Conservation (phyloP, 2,329 filamentous ascomycete genomes). For the Sodiomyces alkalinus region DNA sequence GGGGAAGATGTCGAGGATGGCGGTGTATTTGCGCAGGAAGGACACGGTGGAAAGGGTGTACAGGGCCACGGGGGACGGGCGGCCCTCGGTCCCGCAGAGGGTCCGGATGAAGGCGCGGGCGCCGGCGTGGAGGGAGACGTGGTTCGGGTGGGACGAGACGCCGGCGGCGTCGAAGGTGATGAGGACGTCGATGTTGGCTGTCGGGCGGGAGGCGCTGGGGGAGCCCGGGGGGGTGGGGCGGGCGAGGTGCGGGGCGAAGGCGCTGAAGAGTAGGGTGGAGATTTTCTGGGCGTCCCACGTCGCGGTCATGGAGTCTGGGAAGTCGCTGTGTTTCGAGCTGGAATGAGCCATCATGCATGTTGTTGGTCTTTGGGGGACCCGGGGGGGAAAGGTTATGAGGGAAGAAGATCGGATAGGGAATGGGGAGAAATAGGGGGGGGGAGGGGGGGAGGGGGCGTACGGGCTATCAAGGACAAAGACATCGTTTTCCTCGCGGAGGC, state of each 20-base stretch:
- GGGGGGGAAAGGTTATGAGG: too few species aligned
- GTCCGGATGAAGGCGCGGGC: constrained; percentile 55
- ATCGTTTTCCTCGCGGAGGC: constrained; percentile 59
- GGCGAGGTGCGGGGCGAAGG: constrained; percentile 55
- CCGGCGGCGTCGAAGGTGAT: constrained; percentile 80
- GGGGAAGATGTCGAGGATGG: constrained; percentile 58
- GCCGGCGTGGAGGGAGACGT: constrained; percentile 76
- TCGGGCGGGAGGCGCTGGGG: constrained; percentile 19
- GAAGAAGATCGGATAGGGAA: too few species aligned
- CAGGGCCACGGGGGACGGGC: constrained; percentile 60
- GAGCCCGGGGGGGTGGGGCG: constrained; percentile 15
- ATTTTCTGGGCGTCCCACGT: constrained; percentile 62
- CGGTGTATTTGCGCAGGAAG: constrained; percentile 66
- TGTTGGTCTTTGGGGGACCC: neutral
- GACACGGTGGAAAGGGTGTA: constrained; percentile 70
- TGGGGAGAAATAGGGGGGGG: too few species aligned
- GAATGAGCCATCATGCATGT: too few species aligned
- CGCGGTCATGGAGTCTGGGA: constrained; percentile 78
- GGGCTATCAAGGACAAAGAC: constrained; percentile 73
- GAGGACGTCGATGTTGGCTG: constrained; percentile 57
- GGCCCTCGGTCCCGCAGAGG: constrained; percentile 50
- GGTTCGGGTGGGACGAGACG: constrained; percentile 83
- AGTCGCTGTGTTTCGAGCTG: too few species aligned
- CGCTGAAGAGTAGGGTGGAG: constrained; percentile 50
- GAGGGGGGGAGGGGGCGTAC: constrained; percentile 23